Evolutionary conservation across 169 alveolate species (phyloP).

Genomic region (Babesia caballi): DNA sequence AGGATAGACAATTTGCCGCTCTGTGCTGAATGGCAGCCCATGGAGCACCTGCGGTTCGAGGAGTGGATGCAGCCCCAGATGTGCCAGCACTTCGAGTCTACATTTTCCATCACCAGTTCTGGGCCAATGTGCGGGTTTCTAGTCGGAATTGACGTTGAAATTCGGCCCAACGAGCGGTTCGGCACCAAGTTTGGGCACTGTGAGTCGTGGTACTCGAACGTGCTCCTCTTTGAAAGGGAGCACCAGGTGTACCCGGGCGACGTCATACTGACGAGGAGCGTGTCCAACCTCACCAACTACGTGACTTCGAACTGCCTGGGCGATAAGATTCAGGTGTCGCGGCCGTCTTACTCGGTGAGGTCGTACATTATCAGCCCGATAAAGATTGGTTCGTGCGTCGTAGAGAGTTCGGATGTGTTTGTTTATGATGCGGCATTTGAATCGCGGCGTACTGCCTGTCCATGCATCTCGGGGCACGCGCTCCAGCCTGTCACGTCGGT

Average conservation of each 20-base stretch:
- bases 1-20: slow-evolving; percentile 60
- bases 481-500: slow-evolving; percentile 16
- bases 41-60: slow-evolving; percentile 65
- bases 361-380: slow-evolving; percentile 41
- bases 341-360: slow-evolving; percentile 73
- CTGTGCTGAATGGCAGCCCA: slow-evolving; percentile 45
- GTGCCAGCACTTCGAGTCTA: slow-evolving; percentile 70
- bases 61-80: slow-evolving; percentile 72
- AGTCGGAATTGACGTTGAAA: slow-evolving; percentile 82
- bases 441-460: neutral
- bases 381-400: neutral
- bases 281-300: slow-evolving; percentile 72
- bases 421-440: neutral
- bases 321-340: slow-evolving; percentile 68
- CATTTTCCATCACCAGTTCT: slow-evolving; percentile 51
- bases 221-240: slow-evolving; percentile 70
- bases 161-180: slow-evolving; percentile 80
- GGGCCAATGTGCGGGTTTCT: slow-evolving; percentile 79
- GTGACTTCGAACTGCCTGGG: slow-evolving; percentile 56
- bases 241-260: slow-evolving; percentile 65
- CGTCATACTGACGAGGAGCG: slow-evolving; percentile 58
- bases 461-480: neutral
- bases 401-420: neutral
- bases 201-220: slow-evolving; percentile 77
- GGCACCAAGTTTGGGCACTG: slow-evolving; percentile 79